Evolutionary conservation across 2,329 filamentous ascomycete species (phyloP).

Genomic region (Domatiomyces catenatus): DNA sequence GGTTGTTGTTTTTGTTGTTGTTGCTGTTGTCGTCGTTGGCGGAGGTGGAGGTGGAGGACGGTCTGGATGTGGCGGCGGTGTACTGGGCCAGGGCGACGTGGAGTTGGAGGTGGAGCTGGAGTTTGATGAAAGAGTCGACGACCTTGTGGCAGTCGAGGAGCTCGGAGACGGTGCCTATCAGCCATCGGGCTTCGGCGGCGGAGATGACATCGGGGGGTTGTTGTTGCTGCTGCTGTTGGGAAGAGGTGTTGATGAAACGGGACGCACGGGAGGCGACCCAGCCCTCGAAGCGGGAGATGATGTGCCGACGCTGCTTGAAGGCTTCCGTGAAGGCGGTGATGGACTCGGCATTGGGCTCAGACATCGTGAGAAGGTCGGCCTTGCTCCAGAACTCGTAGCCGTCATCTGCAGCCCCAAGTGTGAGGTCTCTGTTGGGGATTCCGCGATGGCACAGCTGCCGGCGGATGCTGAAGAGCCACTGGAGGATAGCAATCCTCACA

Average conservation of each 20-base stretch:
- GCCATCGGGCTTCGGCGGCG: neutral
- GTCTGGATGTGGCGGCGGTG: neutral
- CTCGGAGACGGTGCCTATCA: neutral
- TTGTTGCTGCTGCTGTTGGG: too few relatives aligned
- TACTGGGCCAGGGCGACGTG: neutral
- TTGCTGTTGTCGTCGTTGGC: neutral
- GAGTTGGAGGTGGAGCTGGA: neutral
- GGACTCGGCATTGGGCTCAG: neutral
- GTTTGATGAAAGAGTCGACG: neutral
- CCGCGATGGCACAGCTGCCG: neutral
- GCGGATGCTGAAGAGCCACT: neutral
- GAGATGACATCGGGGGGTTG: neutral
- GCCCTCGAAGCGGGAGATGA: neutral
- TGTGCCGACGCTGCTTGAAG: neutral
- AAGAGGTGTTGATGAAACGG: neutral
- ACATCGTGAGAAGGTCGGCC: neutral
- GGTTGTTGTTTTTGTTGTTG: neutral
- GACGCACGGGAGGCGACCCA: neutral
- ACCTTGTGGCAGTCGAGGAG: neutral
- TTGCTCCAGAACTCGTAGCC: neutral
- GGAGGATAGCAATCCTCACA: neutral
- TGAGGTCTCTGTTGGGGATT: neutral
- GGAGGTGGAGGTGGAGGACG: neutral
- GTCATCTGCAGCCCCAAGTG: too few relatives aligned
- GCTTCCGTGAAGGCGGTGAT: neutral